A percentile compares a stretch with the other conserved stretches of the same genome.
These are phyloP conservation scores for Rhizoclosmatium globosum DNA, from an alignment of 192 early-diverging fungal species.

Conservation along the genomic window DNA sequence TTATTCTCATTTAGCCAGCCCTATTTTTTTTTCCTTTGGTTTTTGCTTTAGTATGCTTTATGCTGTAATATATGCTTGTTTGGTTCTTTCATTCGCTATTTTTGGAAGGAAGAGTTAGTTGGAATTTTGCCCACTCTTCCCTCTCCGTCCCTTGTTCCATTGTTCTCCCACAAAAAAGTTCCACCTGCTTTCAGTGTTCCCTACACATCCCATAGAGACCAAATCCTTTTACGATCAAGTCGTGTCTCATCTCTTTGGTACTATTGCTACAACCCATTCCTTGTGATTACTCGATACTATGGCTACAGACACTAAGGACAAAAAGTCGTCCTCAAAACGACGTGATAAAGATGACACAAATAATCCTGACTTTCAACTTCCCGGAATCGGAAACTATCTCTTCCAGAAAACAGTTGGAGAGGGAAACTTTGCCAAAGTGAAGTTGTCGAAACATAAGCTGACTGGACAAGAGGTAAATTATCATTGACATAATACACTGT, in stretches of 20 bases:
- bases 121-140: not conserved
- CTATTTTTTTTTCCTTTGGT: too few relatives aligned
- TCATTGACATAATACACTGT: not conserved
- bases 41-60: too few relatives aligned
- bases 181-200: not conserved
- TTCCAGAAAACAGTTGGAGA: conserved; percentile 97
- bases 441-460: conserved; percentile 84
- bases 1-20: too few relatives aligned
- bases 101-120: too few relatives aligned
- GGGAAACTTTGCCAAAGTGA: conserved; percentile 99
- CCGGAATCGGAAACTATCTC: conserved; percentile 82
- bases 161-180: not conserved
- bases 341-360: conserved; percentile 64
- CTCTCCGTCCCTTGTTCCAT: not conserved
- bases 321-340: conserved; percentile 30
- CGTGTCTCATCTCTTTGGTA: not conserved
- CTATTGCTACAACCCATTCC: not conserved
- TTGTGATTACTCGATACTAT: not conserved
- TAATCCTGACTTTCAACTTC: conserved; percentile 59
- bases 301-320: conserved; percentile 2
- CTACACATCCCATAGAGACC: not conserved
- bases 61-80: too few relatives aligned
- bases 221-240: not conserved
- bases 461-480: conserved; percentile 58
- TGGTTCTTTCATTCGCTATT: too few relatives aligned